Base-by-base conservation (phyloP, 2,329 filamentous ascomycete species). In the Geoglossum cookeanum region DNA sequence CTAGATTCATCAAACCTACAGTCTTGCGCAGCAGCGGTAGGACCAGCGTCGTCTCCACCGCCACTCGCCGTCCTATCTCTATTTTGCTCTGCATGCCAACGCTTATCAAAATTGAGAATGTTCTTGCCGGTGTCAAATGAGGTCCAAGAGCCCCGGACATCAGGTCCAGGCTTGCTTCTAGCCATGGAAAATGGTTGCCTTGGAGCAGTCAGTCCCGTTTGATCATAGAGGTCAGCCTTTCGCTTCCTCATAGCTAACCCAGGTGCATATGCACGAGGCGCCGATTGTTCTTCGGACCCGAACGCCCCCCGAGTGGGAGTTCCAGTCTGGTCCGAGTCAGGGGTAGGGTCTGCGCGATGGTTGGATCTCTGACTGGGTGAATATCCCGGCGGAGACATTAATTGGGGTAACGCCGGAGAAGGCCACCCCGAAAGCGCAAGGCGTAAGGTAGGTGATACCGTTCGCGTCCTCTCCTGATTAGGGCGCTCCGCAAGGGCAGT, bases 131-230 rank as follows among this genome's bases (percentile, higher is more conserved):
- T 39, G n/a, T 57, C 55, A 35, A 48, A 8, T 15, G 44, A 32
- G 11, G 55, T 57, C 55, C 55, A 57, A 32, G 55, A 32, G 11
- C 55, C 55, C 17, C 39, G 7, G n/a, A 57, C 45, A 4, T 48
- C 55, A 17, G 49, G 49, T 22, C 11, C 55, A 15, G n/a, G 44
- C 13, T 27, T 4, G 3, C n/a, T 29, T 8, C 30, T 32, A 22
- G 45, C 32, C 55, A 57, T 48, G 3, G 45, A 29, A 45, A 54
- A 57, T 30, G 17, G 6, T n/a, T 47, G 44, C 9, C 33, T 51
- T 9, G 35, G 29, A 15, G 13, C 3, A 32, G 45, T 13, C 11
- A 30, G 17, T 7, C 55, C 55, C 13, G 33, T 11, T 51, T 17
- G 22, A 27, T 52, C 55, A 35, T 57, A 57, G 3, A 6, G 45